Evolutionary conservation across 345 rosid genomes (phyloP), one percentile per base, ranked within the genome.

Genomic region (Kernera saxatilis): DNA sequence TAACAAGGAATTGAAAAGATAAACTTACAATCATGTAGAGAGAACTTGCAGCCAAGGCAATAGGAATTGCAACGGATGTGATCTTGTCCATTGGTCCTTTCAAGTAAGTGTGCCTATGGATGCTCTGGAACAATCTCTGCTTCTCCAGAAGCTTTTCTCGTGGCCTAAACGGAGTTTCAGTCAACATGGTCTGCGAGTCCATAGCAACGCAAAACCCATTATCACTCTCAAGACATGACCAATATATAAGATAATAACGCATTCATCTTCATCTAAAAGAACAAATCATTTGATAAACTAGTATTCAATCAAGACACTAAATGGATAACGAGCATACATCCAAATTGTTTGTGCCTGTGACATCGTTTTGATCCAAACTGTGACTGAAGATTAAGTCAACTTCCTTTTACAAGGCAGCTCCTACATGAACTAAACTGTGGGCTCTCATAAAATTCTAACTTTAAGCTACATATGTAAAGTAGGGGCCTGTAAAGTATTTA

Each of bases 11-110:
- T 22, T n/a, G 6, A 21, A 6, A 19, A 45, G 23, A 49, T 14
- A 40, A 63, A 80, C 97, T 87, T 81, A 93, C 98, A 56, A 88
- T 88, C 72, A 91, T 80, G 78, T 29, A 93, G 48, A 88, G 43
- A 22, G 87, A 26, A 51, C 70, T 69, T 15, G 60, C 93, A 3
- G 92, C 95, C 76, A 94, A 82, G 22, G 92, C 87, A 37, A 79
- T 22, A 22, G 96, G 97, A 73, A 89, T 91, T 15, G 95, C 97
- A 19, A 91, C 89, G 2, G 99, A 91, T 57, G 96, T 88, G 80
- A 94, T 56, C 87, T 81, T 91, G 69, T 94, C 99, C 25, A 70
- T 55, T 23, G 84, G 96, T 33, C 97, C 96, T 78, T 91, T 94
- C 58, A 94, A 60, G 80, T 94, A 81, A 10, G 95, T 91, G 83